A percentile compares a stretch with the other conserved stretches of the same genome.
These are phyloP conservation scores for Micromonas commoda DNA, from an alignment of 139 green algal genomes.

Conservation along the genomic window DNA sequence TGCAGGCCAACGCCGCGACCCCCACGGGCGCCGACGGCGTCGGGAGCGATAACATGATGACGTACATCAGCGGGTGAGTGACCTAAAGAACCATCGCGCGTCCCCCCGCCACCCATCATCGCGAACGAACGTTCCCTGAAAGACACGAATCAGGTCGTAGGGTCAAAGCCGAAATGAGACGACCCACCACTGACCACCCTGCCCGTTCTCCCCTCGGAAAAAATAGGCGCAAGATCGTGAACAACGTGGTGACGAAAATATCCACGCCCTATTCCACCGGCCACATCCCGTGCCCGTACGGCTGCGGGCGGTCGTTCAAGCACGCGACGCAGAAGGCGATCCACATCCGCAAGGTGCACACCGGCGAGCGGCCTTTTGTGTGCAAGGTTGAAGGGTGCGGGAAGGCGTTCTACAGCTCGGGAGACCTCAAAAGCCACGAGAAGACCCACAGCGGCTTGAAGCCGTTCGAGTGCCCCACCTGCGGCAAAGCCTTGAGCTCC, in stretches of 20 bases:
- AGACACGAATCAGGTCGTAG: too few species aligned
- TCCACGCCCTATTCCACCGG: neutral
- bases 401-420: neutral
- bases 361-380: neutral
- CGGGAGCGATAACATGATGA: too few species aligned
- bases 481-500: neutral
- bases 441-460: neutral
- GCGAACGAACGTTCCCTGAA: too few species aligned
- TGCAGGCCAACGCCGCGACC: too few species aligned
- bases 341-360: neutral
- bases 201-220: too few species aligned
- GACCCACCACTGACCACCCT: too few species aligned
- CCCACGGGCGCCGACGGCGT: too few species aligned
- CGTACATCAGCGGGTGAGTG: too few species aligned
- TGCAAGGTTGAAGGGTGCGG: neutral
- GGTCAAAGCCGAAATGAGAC: too few species aligned
- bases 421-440: neutral
- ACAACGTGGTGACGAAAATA: neutral
- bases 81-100: too few species aligned
- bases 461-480: neutral
- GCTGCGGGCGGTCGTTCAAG: neutral
- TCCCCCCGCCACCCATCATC: too few species aligned
- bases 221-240: neutral
- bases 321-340: neutral
- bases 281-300: neutral